Base-by-base conservation (phyloP, 23 red algal species). In the Chondrus crispus region DNA sequence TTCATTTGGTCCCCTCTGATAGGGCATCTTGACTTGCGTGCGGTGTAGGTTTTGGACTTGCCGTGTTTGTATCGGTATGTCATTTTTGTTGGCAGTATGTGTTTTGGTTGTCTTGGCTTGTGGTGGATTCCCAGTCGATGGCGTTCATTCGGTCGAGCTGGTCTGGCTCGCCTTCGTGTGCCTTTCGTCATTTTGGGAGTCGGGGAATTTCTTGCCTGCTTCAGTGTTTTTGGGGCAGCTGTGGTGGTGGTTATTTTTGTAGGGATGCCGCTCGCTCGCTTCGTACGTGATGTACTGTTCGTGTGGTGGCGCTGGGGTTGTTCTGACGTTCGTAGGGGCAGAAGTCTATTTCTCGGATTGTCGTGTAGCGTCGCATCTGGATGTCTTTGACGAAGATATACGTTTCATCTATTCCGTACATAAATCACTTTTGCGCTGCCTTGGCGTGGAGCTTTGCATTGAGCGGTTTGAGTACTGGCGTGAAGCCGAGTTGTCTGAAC, bases 301-400 rank as follows among this genome's bases (percentile, higher is more conserved):
- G 58, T 64, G 24, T n/a, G n/a, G n/a, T n/a, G n/a, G n/a, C n/a
- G n/a, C 62, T 32, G 16, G 83, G 83, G 11, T 87, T 64, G 22
- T 20, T 58, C 5, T 52, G 14, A 30, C 43, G n/a, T 28, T 88
- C 42, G 29, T 75, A 74, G 29, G 84, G 84, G 5, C 75, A 3
- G 40, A 88, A 88, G 49, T 88, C 84, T 2, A 41, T 43, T 20
- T 41, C 66, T 60, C 84, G 35, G 8, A 77, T 62, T 33, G n/a
- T 43, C 18, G 57, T 44, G 45, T 74, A 76, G 13, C 26, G 2
- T 2, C 36, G n/a, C 45, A 47, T 88, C 9, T 35, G 37, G 8
- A 73, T 43, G 44, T 88, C 64, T 14, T 50, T 45, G 20, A 88
- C 53, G 24, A 40, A 28, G 9, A 53, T 55, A 18, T 52, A 19